phyloP scores from a whole-genome alignment of 441 rosid species.

The Brassica balearica region DNA sequence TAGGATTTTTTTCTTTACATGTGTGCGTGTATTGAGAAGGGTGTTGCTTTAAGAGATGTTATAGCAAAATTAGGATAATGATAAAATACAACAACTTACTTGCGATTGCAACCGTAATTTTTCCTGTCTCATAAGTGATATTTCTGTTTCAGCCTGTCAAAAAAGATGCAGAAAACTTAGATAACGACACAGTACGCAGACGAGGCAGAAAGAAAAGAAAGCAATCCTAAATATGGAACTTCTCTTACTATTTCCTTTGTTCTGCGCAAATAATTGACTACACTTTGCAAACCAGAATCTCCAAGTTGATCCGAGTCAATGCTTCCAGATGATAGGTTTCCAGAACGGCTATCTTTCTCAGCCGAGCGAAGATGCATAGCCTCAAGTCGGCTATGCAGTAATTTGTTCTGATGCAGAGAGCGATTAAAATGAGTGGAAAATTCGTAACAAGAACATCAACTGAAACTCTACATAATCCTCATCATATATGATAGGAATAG shows the following conservation, averaged over 20 bases:
- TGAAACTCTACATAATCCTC: conserved; percentile 9
- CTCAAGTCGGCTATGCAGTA: conserved; percentile 86
- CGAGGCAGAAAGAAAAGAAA: conserved; percentile 16
- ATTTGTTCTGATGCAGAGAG: conserved; percentile 70
- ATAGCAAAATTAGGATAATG: conserved; percentile 2
- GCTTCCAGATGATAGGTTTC: conserved; percentile 52
- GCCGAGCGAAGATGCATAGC: conserved; percentile 91
- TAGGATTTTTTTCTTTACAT: background rate
- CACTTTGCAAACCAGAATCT: conserved; percentile 83
- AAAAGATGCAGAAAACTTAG: conserved; percentile 23
- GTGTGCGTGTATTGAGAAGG: conserved; percentile 3
- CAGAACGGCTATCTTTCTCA: conserved; percentile 74
- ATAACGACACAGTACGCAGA: conserved; percentile 16
- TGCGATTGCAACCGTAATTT: conserved; percentile 88
- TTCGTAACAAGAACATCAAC: conserved; percentile 12
- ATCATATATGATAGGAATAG: background rate
- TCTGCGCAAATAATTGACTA: conserved; percentile 83
- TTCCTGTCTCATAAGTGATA: conserved; percentile 91
- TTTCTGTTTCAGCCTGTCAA: conserved; percentile 93
- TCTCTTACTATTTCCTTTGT: conserved; percentile 85
- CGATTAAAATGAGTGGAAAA: conserved; percentile 28
- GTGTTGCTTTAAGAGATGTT: conserved; percentile 11
- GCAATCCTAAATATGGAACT: conserved; percentile 19
- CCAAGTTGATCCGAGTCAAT: conserved; percentile 49
- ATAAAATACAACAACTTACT: conserved; percentile 53